Base-by-base conservation (phyloP, 371 early-diverging fungal genomes). In the Mortierella sp. region DNA sequence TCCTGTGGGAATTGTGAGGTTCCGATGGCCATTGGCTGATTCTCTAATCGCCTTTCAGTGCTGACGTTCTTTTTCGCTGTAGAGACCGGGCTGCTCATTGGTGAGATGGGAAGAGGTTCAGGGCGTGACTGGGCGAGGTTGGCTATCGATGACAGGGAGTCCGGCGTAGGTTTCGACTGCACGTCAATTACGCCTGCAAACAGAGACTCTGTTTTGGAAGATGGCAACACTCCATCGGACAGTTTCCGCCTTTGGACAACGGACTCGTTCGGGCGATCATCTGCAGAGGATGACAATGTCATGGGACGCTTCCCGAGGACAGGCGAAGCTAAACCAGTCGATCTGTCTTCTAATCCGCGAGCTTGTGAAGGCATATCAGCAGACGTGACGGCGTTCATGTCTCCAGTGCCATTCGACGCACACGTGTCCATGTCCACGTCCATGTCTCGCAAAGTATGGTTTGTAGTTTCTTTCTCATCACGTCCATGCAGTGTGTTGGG, bases 251-350 rank as follows among this genome's bases (percentile, higher is more conserved):
- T 55, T 24, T 64, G 70, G 5, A 62, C 58, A 28, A 65, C 31
- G 3, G 64, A 50, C 11, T 68, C 65, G 19, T 57, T 57, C 2
- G 56, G 34, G 3, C 44, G 53, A 4, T 57, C 70, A 0, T 34
- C 70, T 14, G 42, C 56, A 0, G 54, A 28, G 4, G 57, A 46
- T n/a, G 70, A 56, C 11, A 37, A 48, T 11, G 28, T 54, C 28
- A 60, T 50, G 7, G 61, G 46, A 17, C 78, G 70, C 44, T 69
- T 76, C 3, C 78, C 78, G n/a, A 70, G 57, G 4, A 69, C 47
- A 19, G 66, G 65, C 1, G 66, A 56, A 24, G 66, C 42, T 39
- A 28, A 39, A 21, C 43, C 49, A 5, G 50, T 0, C 1, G 19
- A n/a, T 9, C 21, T 44, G n/a, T 44, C 44, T 7, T 9, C n/a